Base-by-base conservation (phyloP, 208 protist genomes). In the Trypanosomatidae sp. region DNA sequence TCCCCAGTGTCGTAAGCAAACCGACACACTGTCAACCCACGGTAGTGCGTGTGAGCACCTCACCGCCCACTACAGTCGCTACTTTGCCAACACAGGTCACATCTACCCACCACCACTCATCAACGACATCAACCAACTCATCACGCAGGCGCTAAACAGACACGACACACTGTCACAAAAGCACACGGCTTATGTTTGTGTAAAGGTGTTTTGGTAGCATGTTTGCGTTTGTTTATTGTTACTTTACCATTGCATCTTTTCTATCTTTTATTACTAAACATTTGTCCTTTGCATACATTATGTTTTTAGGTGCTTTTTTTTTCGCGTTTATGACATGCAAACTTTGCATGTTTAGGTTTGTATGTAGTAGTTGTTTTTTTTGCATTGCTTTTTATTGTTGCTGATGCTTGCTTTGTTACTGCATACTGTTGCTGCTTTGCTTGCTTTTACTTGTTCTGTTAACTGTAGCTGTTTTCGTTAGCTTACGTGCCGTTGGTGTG, bases 41-140 rank as follows among this genome's bases (percentile, higher is more conserved):
- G n/a, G n/a, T n/a, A n/a, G n/a, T n/a, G n/a, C n/a, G n/a, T n/a
- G n/a, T 15, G n/a, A 35, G 30, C 30, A 35, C 30, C 11, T 35
- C 11, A 69, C 55, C 15, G 59, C 80, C 8, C 54, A 61, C 21
- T 82, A 71, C 40, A 65, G 71, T 15, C 60, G 72, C 50, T 91
- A 81, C 61, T 91, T 91, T 55, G 54, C 50, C 15, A 71, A 61
- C 2, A 66, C 56, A 7, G 82, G 82, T 1, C 76, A 65, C 30
- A 76, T 91, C 47, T 91, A 64, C 45, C 77, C 82, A 11, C 82
- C 82, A 4, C 30, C 64, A 6, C 42, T 91, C 8, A 64, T 66
- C 18, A 54, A 48, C 7, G 68, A 82, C 37, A 33, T 90, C 16
- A 69, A 78, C 26, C 43, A 20, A 11, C 37, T 71, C 35, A 33